A percentile compares a stretch with the other conserved stretches of the same genome.
Conservation (phyloP, 306 rosid genomes). For the Luffa aegyptiaca region DNA sequence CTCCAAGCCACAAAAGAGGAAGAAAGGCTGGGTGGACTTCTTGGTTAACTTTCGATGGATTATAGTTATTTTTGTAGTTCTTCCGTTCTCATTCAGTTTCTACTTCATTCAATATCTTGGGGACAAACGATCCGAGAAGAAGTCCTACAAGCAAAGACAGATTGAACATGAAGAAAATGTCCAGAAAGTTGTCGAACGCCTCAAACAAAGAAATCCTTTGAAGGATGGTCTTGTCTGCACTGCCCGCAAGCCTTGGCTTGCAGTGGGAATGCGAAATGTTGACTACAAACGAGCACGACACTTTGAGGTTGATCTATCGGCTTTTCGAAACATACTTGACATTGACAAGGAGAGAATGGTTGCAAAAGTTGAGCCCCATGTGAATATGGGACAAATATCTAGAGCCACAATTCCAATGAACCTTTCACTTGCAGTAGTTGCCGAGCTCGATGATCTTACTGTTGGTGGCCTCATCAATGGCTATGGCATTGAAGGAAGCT, state of each 20-base stretch:
- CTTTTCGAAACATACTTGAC: constrained; percentile 69
- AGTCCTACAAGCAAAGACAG: constrained; percentile 77
- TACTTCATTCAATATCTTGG: constrained; percentile 87
- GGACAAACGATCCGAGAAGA: constrained; percentile 76
- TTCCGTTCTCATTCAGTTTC: constrained; percentile 74
- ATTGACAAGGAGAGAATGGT: constrained; percentile 63
- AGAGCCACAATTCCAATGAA: constrained; percentile 87
- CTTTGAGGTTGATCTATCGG: constrained; percentile 84
- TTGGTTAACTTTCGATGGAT: constrained; percentile 85
- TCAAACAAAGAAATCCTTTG: constrained; percentile 68
- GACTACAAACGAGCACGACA: constrained; percentile 98
- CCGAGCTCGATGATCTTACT: constrained; percentile 95
- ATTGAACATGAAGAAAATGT: constrained; percentile 89
- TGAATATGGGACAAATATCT: constrained; percentile 91
- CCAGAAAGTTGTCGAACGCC: constrained; percentile 70
- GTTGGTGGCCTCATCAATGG: constrained; percentile 99
- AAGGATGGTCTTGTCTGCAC: constrained; percentile 97
- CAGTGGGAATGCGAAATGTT: constrained; percentile 96
- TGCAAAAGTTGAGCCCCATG: constrained; percentile 90
- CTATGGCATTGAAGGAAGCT: constrained; percentile 96
- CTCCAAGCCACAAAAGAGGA: constrained; percentile 88
- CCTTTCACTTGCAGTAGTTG: constrained; percentile 88
- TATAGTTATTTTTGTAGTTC: constrained; percentile 79
- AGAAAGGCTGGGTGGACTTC: constrained; percentile 74
- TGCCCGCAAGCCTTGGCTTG: constrained; percentile 93